Conservation (phyloP, 1,139 yeast genomes). For the Lodderomyces theae region DNA sequence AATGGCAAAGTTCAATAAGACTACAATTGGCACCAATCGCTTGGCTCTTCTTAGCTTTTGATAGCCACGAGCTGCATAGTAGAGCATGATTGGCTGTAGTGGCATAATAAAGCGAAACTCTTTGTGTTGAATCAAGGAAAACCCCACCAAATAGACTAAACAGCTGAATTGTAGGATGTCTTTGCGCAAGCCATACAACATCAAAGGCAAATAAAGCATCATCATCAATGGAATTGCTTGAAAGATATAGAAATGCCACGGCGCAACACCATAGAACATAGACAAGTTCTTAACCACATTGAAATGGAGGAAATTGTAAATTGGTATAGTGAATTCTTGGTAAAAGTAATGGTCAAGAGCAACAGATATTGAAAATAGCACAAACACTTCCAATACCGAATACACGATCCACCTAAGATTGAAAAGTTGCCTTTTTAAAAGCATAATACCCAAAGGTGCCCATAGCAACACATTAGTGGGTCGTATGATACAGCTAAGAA, state of each 20-base stretch:
- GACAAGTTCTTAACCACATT: conserved; percentile 74
- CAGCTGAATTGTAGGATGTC: conserved; percentile 68
- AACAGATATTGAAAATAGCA: conserved; percentile 33
- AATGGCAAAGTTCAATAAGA: conserved; percentile 42
- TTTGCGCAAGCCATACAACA: conserved; percentile 36
- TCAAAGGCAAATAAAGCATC: conserved; percentile 64
- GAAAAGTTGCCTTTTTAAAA: conserved; percentile 5
- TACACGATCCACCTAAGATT: conserved; percentile 14
- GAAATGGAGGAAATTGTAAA: conserved; percentile 67
- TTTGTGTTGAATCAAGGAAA: conserved; percentile 74
- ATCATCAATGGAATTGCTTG: conserved; percentile 81
- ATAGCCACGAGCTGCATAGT: conserved; percentile 14
- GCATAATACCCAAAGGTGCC: conserved; percentile 52
- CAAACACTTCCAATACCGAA: conserved; percentile 16
- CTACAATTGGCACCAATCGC: conserved; percentile 7
- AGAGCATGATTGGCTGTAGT: conserved; percentile 59
- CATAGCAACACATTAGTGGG: conserved; percentile 84
- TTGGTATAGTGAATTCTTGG: conserved; percentile 57
- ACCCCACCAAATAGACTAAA: conserved; percentile 58
- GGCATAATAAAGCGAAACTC: conserved; percentile 92
- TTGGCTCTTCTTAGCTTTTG: conserved; percentile 5
- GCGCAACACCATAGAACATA: conserved; percentile 79
- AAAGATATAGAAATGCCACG: conserved; percentile 78
- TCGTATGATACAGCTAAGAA: conserved; percentile 62
- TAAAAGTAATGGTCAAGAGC: conserved; percentile 62